A percentile compares a stretch with the other conserved stretches of the same genome.
Evolutionary conservation across 768 basidiomycete genomes (phyloP).

Genomic region (Megacollybia marginata): DNA sequence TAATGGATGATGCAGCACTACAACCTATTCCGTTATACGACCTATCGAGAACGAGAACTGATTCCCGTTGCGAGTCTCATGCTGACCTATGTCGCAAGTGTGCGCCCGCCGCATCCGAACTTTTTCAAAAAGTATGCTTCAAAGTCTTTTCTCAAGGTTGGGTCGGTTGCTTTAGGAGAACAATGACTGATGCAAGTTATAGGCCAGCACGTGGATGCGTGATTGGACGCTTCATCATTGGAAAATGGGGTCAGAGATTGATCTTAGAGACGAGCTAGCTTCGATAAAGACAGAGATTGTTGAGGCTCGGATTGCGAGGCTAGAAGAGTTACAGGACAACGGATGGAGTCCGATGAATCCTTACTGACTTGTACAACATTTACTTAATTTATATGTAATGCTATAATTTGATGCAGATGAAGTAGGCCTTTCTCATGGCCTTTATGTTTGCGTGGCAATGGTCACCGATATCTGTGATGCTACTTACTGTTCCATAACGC

Average conservation of each 20-base stretch:
- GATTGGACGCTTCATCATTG: constrained; percentile 3
- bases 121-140: constrained; percentile 92
- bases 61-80: constrained; percentile 88
- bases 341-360: no score
- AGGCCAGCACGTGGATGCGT: constrained; percentile 4
- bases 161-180: background rate
- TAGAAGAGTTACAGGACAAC: background rate
- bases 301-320: background rate
- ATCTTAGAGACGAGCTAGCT: background rate
- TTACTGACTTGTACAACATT: no score
- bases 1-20: constrained; percentile 41
- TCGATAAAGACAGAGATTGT: background rate
- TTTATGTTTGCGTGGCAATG: no score
- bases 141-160: constrained; percentile 83
- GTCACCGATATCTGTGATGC: no score
- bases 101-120: constrained; percentile 59
- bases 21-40: constrained; percentile 89
- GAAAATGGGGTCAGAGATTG: background rate
- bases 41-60: constrained; percentile 80
- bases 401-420: no score
- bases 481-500: no score
- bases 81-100: constrained; percentile 68
- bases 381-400: no score
- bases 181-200: background rate
- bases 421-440: no score